These are phyloP conservation scores for Ceratobasidium sp. DNA, from an alignment of 1,284 basidiomycete genomes.

Conservation along the genomic window DNA sequence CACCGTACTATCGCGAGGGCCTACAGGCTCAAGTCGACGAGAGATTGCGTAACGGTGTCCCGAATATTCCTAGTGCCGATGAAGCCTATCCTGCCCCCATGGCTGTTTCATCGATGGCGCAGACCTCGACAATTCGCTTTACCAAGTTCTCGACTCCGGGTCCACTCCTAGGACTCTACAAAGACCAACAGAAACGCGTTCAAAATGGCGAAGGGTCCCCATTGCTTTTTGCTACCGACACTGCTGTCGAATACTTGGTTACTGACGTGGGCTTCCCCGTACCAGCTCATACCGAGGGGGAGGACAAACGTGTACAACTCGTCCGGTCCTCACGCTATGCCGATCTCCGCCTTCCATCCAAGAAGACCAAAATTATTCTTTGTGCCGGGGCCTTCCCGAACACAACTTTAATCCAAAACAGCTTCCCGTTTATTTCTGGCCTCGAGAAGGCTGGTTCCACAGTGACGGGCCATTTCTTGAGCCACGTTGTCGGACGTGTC, in stretches of 20 bases:
- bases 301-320: neutral
- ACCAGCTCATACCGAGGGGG: neutral
- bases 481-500: slow-evolving; percentile 44
- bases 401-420: slow-evolving; percentile 47
- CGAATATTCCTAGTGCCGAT: slow-evolving; percentile 16
- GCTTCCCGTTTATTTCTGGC: slow-evolving; percentile 36
- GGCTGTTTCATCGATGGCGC: slow-evolving; percentile 39
- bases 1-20: slow-evolving; percentile 4
- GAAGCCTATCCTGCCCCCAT: slow-evolving; percentile 38
- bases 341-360: slow-evolving; percentile 13
- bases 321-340: slow-evolving; percentile 5
- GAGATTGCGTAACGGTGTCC: neutral
- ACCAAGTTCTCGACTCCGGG: slow-evolving; percentile 49
- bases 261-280: slow-evolving; percentile 35
- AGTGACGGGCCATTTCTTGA: slow-evolving; percentile 45
- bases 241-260: slow-evolving; percentile 39
- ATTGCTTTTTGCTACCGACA: slow-evolving; percentile 45
- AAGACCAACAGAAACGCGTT: slow-evolving; percentile 45
- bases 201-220: slow-evolving; percentile 41
- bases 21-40: slow-evolving; percentile 20
- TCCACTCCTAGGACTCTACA: slow-evolving; percentile 46
- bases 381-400: slow-evolving; percentile 46
- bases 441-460: slow-evolving; percentile 37
- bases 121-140: slow-evolving; percentile 43
- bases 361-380: slow-evolving; percentile 46